Evolutionary conservation across 495 filamentous ascomycete species (phyloP).

Genomic region (Recurvomyces mirabilis): DNA sequence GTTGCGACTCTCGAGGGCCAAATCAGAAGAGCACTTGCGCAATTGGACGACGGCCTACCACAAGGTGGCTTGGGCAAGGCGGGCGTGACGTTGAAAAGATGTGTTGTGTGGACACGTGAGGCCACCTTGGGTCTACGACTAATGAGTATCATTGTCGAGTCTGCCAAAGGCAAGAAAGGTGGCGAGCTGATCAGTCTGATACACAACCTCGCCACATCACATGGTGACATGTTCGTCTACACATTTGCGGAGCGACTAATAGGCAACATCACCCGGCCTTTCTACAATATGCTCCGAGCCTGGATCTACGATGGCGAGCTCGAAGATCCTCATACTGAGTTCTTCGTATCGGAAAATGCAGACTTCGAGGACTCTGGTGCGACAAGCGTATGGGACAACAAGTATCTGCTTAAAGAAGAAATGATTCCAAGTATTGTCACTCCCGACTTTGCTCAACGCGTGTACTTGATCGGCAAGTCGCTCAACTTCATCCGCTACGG

Average conservation of each 20-base stretch:
- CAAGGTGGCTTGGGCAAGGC: slow-evolving; percentile 64
- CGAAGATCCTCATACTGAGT: slow-evolving; percentile 88
- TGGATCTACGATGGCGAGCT: slow-evolving; percentile 99
- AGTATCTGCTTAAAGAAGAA: slow-evolving; percentile 73
- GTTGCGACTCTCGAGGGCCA: slow-evolving; percentile 92
- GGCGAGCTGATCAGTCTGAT: slow-evolving; percentile 91
- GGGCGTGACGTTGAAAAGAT: slow-evolving; percentile 91
- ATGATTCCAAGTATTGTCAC: slow-evolving; percentile 92
- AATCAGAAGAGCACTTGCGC: slow-evolving; percentile 65
- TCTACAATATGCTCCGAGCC: slow-evolving; percentile 88
- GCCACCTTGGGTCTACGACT: slow-evolving; percentile 92
- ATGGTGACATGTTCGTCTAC: slow-evolving; percentile 90
- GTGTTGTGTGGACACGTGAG: slow-evolving; percentile 93
- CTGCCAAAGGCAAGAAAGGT: slow-evolving; percentile 73
- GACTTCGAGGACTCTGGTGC: slow-evolving; percentile 44
- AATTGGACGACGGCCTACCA: slow-evolving; percentile 52
- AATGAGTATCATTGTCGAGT: slow-evolving; percentile 88
- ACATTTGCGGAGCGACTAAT: slow-evolving; percentile 90
- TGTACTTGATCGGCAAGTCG: slow-evolving; percentile 94
- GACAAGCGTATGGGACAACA: slow-evolving; percentile 94
- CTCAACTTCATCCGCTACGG: slow-evolving; percentile 96
- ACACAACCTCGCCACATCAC: slow-evolving; percentile 82
- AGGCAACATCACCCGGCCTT: slow-evolving; percentile 83
- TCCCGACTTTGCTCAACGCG: slow-evolving; percentile 82
- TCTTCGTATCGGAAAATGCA: slow-evolving; percentile 79